Percentiles rank a stretch among this genome's conserved stretches.
These are phyloP conservation scores for Parafenestella ontariensis DNA, from an alignment of 2,329 filamentous ascomycete species.

Conservation along the genomic window DNA sequence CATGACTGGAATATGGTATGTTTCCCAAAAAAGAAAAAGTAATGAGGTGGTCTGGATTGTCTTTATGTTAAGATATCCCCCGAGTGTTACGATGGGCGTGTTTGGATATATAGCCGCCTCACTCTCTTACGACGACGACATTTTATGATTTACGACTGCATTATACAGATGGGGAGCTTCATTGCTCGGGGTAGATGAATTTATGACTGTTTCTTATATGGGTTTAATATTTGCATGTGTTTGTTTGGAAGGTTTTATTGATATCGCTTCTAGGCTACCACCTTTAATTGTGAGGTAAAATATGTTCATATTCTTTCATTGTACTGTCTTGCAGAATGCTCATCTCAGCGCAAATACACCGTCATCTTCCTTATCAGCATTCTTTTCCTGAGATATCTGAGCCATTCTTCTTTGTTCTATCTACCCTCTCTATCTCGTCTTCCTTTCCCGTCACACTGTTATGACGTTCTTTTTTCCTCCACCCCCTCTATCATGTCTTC, in stretches of 20 bases:
- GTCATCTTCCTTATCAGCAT: no score
- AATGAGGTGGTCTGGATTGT: conserved; percentile 33
- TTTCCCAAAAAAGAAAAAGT: conserved; percentile 29
- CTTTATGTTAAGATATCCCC: conserved; percentile 44
- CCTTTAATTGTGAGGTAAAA: no score
- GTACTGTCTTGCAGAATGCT: no score
- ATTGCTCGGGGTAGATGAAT: conserved; percentile 16
- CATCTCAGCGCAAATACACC: no score
- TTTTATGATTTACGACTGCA: conserved; percentile 41
- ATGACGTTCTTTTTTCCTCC: no score
- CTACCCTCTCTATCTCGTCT: no score
- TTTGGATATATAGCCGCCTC: conserved; percentile 39
- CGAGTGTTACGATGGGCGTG: conserved; percentile 46
- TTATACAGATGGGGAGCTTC: conserved; percentile 18
- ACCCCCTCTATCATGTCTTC: no score
- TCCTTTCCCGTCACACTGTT: no score
- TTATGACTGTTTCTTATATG: conserved; percentile 11
- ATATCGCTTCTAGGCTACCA: not conserved
- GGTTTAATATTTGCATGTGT: not conserved
- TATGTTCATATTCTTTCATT: no score
- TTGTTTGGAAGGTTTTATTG: not conserved
- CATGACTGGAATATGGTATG: conserved; percentile 27
- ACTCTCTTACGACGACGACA: conserved; percentile 46
- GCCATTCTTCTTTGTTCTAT: no score
- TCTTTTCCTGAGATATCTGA: no score